Evolutionary conservation across 2,329 filamentous ascomycete genomes (phyloP).

Genomic region (Aspergillus pseudoterreus): DNA sequence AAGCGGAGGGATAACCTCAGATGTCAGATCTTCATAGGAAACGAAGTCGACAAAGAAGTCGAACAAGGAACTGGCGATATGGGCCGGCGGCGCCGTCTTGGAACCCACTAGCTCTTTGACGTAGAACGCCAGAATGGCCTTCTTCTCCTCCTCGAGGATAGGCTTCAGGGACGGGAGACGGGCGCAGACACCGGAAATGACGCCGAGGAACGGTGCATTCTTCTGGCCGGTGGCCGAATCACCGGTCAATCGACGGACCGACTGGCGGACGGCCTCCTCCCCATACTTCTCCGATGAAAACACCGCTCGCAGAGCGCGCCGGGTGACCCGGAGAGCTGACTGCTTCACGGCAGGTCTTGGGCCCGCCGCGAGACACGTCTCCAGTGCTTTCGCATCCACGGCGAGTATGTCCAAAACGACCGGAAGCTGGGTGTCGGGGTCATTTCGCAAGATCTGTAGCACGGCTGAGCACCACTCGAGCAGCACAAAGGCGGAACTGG

Average conservation of each 20-base stretch:
- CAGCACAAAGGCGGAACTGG: conserved; percentile 79
- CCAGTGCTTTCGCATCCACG: conserved; percentile 68
- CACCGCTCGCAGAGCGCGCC: conserved; percentile 73
- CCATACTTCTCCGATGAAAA: conserved; percentile 59
- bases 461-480: conserved; percentile 85
- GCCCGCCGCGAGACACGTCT: conserved; percentile 68
- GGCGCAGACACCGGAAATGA: conserved; percentile 81
- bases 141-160: conserved; percentile 63
- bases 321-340: conserved; percentile 72
- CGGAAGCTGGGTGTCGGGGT: conserved; percentile 62
- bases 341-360: conserved; percentile 63
- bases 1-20: conserved; percentile 71
- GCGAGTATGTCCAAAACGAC: conserved; percentile 59
- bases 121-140: conserved; percentile 77
- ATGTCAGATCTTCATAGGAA: conserved; percentile 68
- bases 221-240: conserved; percentile 64
- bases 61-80: conserved; percentile 67
- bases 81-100: conserved; percentile 63
- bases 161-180: conserved; percentile 63
- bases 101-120: conserved; percentile 80
- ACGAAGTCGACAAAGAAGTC: conserved; percentile 82
- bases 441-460: conserved; percentile 65
- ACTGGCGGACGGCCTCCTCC: conserved; percentile 58
- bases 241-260: conserved; percentile 63
- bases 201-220: conserved; percentile 75